Evolutionary conservation across 345 rosid genomes (phyloP).

Genomic region (Gossypium bickii): DNA sequence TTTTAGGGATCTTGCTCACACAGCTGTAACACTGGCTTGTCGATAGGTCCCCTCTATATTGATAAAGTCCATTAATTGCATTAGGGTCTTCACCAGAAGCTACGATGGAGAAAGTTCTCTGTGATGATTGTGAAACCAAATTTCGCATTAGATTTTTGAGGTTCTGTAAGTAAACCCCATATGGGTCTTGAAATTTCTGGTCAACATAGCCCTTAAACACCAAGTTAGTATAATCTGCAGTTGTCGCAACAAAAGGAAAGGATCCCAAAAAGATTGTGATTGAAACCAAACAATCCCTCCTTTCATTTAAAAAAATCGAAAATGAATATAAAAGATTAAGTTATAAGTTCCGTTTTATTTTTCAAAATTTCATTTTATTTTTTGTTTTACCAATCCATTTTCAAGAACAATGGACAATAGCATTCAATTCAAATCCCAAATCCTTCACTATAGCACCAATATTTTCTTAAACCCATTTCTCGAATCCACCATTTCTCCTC

Average conservation of each 20-base stretch:
- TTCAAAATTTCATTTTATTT: no score
- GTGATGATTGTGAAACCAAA: conserved; percentile 58
- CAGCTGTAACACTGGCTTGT: conserved; percentile 46
- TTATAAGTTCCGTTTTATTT: no score
- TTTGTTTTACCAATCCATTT: no score
- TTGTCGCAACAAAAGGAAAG: neutral
- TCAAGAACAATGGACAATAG: no score
- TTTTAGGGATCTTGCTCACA: conserved; percentile 43
- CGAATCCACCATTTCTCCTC: no score
- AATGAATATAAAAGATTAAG: no score
- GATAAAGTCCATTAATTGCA: conserved; percentile 59
- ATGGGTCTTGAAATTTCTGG: conserved; percentile 57
- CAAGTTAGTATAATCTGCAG: conserved; percentile 42
- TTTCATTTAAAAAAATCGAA: no score
- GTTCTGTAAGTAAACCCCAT: conserved; percentile 51
- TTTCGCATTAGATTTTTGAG: conserved; percentile 46
- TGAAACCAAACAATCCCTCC: neutral
- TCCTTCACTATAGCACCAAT: no score
- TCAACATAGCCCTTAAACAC: conserved; percentile 74
- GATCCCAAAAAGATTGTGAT: conserved; percentile 18
- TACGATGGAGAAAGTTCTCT: conserved; percentile 36
- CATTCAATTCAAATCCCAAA: no score
- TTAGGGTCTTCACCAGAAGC: conserved; percentile 49
- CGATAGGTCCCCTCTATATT: conserved; percentile 88
- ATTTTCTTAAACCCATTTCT: no score